These are phyloP conservation scores for Coniochaeta prunicola DNA, from an alignment of 2,329 filamentous ascomycete species.

Conservation along the genomic window DNA sequence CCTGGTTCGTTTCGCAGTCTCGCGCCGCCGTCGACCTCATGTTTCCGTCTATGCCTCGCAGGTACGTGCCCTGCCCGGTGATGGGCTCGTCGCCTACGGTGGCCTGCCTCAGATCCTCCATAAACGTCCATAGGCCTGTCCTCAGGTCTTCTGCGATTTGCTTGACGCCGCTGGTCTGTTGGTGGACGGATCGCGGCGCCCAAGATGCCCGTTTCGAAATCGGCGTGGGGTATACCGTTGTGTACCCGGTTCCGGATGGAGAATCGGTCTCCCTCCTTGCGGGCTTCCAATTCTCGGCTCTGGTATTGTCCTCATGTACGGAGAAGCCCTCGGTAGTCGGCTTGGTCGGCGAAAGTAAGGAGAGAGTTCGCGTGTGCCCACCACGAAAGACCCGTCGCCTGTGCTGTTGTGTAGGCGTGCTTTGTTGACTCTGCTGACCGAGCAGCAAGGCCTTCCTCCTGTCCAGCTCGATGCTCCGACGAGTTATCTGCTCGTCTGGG, in stretches of 20 bases:
- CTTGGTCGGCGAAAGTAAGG: conserved; percentile 68
- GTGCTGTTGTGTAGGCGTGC: conserved; percentile 25
- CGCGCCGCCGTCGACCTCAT: conserved; percentile 21
- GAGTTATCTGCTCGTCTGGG: conserved; percentile 26
- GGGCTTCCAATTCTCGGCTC: conserved; percentile 31
- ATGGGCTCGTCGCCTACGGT: conserved; percentile 91
- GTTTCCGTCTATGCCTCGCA: conserved; percentile 25
- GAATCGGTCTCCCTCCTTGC: conserved; percentile 22
- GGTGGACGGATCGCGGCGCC: conserved; percentile 44
- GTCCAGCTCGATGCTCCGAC: conserved; percentile 57
- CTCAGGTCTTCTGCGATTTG: conserved; percentile 86
- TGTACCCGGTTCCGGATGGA: conserved; percentile 20
- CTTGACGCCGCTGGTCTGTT: conserved; percentile 42
- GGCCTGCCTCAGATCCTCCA: conserved; percentile 90
- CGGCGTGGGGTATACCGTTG: conserved; percentile 23
- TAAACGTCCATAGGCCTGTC: conserved; percentile 85
- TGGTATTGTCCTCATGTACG: conserved; percentile 28
- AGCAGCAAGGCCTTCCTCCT: conserved; percentile 61
- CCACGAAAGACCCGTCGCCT: conserved; percentile 63
- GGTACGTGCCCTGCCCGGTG: conserved; percentile 34
- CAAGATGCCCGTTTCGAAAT: conserved; percentile 52
- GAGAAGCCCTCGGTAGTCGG: conserved; percentile 32
- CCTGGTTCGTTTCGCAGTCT: conserved; percentile 27
- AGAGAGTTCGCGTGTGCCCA: conserved; percentile 59
- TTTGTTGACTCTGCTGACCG: conserved; percentile 35